phyloP scores from a whole-genome alignment of 495 filamentous ascomycete species.

The Tuber indicum region DNA sequence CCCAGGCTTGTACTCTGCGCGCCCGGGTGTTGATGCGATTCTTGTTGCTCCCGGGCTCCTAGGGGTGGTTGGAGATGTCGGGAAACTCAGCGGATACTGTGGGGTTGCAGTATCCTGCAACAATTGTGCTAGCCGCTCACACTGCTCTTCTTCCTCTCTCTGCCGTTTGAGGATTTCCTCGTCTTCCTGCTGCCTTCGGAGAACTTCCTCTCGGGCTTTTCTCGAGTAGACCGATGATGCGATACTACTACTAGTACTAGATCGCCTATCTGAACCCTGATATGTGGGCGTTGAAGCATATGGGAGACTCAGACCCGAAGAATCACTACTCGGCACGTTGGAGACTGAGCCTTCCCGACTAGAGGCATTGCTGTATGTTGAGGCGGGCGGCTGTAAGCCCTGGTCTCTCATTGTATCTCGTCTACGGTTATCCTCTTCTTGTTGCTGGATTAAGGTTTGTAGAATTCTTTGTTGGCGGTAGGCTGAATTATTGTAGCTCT shows the following conservation, averaged over 20 bases:
- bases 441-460: not conserved
- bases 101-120: not conserved
- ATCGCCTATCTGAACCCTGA: not conserved
- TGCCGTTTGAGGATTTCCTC: not conserved
- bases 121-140: not conserved
- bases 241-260: not conserved
- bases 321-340: not conserved
- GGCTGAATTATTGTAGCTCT: not conserved
- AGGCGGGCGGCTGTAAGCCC: not conserved
- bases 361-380: not conserved
- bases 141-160: not conserved
- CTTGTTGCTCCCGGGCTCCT: not conserved
- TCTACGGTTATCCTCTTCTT: not conserved
- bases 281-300: not conserved
- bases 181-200: not conserved
- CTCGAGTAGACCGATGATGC: not conserved
- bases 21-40: not conserved
- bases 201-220: not conserved
- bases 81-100: not conserved
- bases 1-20: not conserved
- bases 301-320: not conserved
- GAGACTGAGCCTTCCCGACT: not conserved
- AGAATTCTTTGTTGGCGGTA: not conserved
- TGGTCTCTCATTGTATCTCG: not conserved
- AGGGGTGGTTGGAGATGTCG: not conserved